Conservation (phyloP, 257 asterid species). For the Ajuga chamaepitys region DNA sequence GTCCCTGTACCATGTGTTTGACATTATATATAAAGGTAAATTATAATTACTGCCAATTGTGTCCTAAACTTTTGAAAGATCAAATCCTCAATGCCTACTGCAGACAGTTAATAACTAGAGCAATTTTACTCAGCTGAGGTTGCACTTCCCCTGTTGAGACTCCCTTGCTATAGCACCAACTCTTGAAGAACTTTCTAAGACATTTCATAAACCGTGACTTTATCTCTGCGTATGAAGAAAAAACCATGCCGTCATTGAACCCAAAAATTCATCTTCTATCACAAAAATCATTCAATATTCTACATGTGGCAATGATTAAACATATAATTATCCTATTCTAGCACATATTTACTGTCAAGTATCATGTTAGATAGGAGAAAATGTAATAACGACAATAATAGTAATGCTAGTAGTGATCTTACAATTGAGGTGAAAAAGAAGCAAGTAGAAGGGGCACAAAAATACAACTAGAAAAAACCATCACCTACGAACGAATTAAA, state of each 20-base stretch:
- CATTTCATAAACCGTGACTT: slow-evolving; percentile 85
- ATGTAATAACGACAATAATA: no score
- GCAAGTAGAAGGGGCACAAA: slow-evolving; percentile 4
- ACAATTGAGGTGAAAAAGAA: neutral
- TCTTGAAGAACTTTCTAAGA: slow-evolving; percentile 72
- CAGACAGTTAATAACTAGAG: no score
- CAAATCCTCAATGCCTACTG: no score
- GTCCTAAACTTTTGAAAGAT: neutral
- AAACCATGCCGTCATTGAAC: slow-evolving; percentile 59
- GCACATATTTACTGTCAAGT: slow-evolving; percentile 8
- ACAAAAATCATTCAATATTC: neutral
- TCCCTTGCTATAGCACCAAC: slow-evolving; percentile 41
- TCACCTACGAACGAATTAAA: no score
- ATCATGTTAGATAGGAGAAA: neutral
- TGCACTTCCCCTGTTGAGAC: slow-evolving; percentile 33
- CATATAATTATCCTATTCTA: neutral
- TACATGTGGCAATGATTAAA: slow-evolving; percentile 5
- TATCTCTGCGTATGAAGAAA: slow-evolving; percentile 72
- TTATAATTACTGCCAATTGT: no score
- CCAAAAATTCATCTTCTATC: slow-evolving; percentile 24
- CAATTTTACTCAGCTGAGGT: no score
- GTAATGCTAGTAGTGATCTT: no score
- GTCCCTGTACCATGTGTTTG: neutral
- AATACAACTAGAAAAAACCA: slow-evolving; percentile 8
- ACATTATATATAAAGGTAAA: no score